A percentile compares a stretch with the other conserved stretches of the same genome.
Conservation (phyloP, 2,329 filamentous ascomycete species). For the Plenodomus biglobosus region DNA sequence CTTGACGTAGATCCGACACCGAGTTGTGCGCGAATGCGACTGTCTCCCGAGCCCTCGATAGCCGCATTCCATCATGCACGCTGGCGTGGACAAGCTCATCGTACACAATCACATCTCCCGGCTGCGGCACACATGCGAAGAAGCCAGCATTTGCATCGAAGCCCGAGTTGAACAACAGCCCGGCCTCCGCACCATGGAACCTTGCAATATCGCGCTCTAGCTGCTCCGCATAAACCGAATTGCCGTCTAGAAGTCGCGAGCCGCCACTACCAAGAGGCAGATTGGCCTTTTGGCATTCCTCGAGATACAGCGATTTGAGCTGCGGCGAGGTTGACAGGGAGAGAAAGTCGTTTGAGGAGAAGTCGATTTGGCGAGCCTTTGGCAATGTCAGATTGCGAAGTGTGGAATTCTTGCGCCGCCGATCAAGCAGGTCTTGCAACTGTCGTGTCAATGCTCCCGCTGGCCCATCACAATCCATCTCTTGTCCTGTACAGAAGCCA, state of each 20-base stretch:
- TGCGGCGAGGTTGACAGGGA: slow-evolving; percentile 55
- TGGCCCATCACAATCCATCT: slow-evolving; percentile 9
- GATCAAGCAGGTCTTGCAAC: slow-evolving; percentile 39
- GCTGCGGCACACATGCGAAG: slow-evolving; percentile 52
- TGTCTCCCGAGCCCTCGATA: slow-evolving; percentile 57
- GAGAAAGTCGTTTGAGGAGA: slow-evolving; percentile 68
- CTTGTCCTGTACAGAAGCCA: neutral
- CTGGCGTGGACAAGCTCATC: slow-evolving; percentile 75
- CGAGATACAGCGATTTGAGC: slow-evolving; percentile 53
- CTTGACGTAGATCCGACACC: slow-evolving; percentile 38
- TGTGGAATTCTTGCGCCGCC: slow-evolving; percentile 42
- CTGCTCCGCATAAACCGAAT: slow-evolving; percentile 61
- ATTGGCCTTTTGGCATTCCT: slow-evolving; percentile 45
- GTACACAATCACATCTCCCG: slow-evolving; percentile 61
- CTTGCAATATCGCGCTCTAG: slow-evolving; percentile 60
- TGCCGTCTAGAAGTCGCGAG: slow-evolving; percentile 66
- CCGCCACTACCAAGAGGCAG: slow-evolving; percentile 59
- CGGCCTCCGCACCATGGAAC: slow-evolving; percentile 62
- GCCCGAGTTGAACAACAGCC: slow-evolving; percentile 61
- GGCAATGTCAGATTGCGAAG: slow-evolving; percentile 35
- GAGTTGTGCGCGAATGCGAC: slow-evolving; percentile 62
- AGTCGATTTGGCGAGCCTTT: slow-evolving; percentile 52
- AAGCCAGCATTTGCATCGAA: slow-evolving; percentile 55
- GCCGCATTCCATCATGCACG: slow-evolving; percentile 71
- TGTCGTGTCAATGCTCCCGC: slow-evolving; percentile 22